Evolutionary conservation across 2,329 filamentous ascomycete genomes (phyloP), one percentile per base, ranked within the genome.

Genomic region (Colletotrichum eleusines): DNA sequence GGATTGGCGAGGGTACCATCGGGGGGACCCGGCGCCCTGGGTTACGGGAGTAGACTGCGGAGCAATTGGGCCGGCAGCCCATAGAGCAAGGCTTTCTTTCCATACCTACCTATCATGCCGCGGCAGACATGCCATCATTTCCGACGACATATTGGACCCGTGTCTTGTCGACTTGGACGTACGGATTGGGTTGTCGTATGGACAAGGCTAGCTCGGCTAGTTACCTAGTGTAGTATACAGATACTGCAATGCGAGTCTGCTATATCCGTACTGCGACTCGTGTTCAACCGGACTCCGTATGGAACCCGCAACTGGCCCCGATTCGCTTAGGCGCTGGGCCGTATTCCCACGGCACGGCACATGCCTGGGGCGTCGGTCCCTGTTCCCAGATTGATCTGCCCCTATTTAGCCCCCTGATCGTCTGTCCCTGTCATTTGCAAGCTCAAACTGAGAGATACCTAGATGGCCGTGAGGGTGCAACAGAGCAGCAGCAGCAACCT

Each of bases 301-400:
- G 44, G 35, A 51, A 51, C n/a, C 46, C 44, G 46, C 31, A 7
- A 28, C 31, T 18, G 26, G 33, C 31, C 44, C 40, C 28, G 40
- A 8, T 55, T 62, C 28, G 31, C 31, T 60, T 20, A n/a, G 9
- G n/a, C 28, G 42, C 23, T 46, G 40, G 28, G 57, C 28, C 44
- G 44, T 50, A 58, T 18, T 59, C 40, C 58, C 58, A 70, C 57
- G 57, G 55, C 59, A 51, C 55, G 67, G 67, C 57, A 70, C 63
- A 67, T 58, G 63, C 55, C 62, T 62, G 33, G 33, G 57, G 26
- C 40, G 63, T 57, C 61, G 51, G 57, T 53, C 63, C 55, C 55
- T 62, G 55, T 54, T 55, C 16, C 33, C 46, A n/a, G 40, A 46
- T 46, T 28, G 57, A 46, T 16, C 28, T 14, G 42, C 44, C 42